phyloP scores from a whole-genome alignment of 192 early-diverging fungal genomes.

The Pilaira anomala region DNA sequence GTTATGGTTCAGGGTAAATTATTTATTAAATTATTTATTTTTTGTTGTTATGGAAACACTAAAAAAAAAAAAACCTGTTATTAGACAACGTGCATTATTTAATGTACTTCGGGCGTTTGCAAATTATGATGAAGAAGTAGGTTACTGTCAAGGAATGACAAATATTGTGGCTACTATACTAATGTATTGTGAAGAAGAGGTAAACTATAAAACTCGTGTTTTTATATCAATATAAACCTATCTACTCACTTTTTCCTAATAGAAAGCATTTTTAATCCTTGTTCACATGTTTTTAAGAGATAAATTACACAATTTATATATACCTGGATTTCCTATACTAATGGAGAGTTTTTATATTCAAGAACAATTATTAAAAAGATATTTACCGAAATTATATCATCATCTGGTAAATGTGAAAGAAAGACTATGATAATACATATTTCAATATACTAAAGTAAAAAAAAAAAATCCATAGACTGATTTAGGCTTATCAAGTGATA shows the following conservation, averaged over 20 bases:
- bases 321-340: conserved; percentile 54
- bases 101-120: conserved; percentile 78
- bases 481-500: conserved; percentile 43
- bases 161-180: conserved; percentile 75
- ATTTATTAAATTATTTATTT: background rate
- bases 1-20: conserved; percentile 55
- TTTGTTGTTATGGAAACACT: background rate
- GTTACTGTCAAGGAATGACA: conserved; percentile 88
- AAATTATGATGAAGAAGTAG: conserved; percentile 71
- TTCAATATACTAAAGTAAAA: no score
- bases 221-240: conserved; percentile 1
- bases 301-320: conserved; percentile 47
- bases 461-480: no score
- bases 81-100: conserved; percentile 72
- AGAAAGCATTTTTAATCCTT: conserved; percentile 53
- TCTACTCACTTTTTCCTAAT: no score
- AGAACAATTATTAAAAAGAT: conserved; percentile 44
- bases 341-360: conserved; percentile 57
- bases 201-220: conserved; percentile 24
- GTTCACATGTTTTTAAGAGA: conserved; percentile 48
- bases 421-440: no score
- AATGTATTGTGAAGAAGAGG: conserved; percentile 64
- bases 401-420: conserved; percentile 54
- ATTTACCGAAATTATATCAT: conserved; percentile 43
- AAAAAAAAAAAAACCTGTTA: background rate